phyloP scores from a whole-genome alignment of 1,139 yeast species.

The Hanseniaspora gamundiae region DNA sequence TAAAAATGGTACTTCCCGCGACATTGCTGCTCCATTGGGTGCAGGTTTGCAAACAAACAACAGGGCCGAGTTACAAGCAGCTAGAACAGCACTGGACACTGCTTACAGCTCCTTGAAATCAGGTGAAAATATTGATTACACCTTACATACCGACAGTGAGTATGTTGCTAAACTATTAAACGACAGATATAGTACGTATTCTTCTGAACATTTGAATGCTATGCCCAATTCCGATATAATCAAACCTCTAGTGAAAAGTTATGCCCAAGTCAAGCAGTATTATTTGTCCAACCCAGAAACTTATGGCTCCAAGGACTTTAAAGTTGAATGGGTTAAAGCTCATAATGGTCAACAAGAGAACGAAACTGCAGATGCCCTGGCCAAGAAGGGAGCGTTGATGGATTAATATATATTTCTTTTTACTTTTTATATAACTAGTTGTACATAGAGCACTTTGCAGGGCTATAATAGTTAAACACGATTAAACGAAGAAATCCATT shows the following conservation, averaged over 20 bases:
- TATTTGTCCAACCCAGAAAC: slow-evolving; percentile 19
- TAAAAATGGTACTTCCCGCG: slow-evolving; percentile 43
- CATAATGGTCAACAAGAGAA: slow-evolving; percentile 64
- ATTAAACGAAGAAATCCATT: too few species aligned
- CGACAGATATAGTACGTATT: slow-evolving; percentile 34
- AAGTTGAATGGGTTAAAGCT: slow-evolving; percentile 53
- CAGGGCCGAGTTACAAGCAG: slow-evolving; percentile 66
- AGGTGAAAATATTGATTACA: slow-evolving; percentile 16
- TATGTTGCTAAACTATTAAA: slow-evolving; percentile 40
- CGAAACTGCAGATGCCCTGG: slow-evolving; percentile 65
- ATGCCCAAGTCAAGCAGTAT: slow-evolving; percentile 20
- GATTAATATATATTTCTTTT: background rate
- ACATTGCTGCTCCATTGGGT: slow-evolving; percentile 38
- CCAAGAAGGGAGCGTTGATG: slow-evolving; percentile 46
- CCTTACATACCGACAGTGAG: slow-evolving; percentile 45
- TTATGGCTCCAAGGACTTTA: slow-evolving; percentile 23
- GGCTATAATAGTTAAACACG: too few species aligned
- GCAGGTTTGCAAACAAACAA: slow-evolving; percentile 58
- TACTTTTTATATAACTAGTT: too few species aligned
- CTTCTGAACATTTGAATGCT: slow-evolving; percentile 19
- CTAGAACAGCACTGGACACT: slow-evolving; percentile 39
- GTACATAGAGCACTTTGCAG: too few species aligned
- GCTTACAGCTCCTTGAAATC: slow-evolving; percentile 28
- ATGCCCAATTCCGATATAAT: slow-evolving; percentile 22
- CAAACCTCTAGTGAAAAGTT: slow-evolving; percentile 18